Evolutionary conservation across 2,329 filamentous ascomycete species (phyloP).

Genomic region (Cladosporium sp.): DNA sequence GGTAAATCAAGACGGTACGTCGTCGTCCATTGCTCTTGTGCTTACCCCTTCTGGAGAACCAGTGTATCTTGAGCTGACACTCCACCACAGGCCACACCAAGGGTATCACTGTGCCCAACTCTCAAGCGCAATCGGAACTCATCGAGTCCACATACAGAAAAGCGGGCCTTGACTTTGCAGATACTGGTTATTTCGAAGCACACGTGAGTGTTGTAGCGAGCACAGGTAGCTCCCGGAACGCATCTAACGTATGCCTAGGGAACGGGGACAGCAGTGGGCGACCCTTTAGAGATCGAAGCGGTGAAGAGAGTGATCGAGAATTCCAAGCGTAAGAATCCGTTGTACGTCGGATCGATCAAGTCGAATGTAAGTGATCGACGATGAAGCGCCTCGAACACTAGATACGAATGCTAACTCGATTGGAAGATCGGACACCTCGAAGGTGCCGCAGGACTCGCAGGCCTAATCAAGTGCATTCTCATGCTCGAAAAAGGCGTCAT

Average conservation of each 20-base stretch:
- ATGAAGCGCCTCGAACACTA: not conserved
- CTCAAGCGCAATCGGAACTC: not conserved
- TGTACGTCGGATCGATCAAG: not conserved
- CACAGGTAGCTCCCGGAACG: not conserved
- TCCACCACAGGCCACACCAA: no score
- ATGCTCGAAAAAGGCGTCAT: constrained; percentile 29
- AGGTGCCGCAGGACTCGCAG: constrained; percentile 22
- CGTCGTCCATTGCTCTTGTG: no score
- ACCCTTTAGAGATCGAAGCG: constrained; percentile 30
- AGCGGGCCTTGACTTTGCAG: no score
- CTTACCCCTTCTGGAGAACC: no score
- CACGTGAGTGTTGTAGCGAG: not conserved
- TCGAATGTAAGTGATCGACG: constrained; percentile 12
- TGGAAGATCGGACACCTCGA: constrained; percentile 24
- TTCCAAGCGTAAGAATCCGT: not conserved
- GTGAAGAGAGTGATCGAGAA: constrained; percentile 23
- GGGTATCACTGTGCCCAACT: not conserved
- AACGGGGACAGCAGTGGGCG: constrained; percentile 34
- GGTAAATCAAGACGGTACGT: not conserved
- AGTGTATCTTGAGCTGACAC: no score
- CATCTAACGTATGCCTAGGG: not conserved
- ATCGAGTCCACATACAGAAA: not conserved
- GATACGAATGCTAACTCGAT: not conserved
- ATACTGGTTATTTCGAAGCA: not conserved
- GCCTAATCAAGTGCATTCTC: constrained; percentile 23